A percentile compares a stretch with the other conserved stretches of the same genome.
These are phyloP conservation scores for Ascochyta pisi DNA, from an alignment of 2,329 filamentous ascomycete genomes.

Conservation along the genomic window DNA sequence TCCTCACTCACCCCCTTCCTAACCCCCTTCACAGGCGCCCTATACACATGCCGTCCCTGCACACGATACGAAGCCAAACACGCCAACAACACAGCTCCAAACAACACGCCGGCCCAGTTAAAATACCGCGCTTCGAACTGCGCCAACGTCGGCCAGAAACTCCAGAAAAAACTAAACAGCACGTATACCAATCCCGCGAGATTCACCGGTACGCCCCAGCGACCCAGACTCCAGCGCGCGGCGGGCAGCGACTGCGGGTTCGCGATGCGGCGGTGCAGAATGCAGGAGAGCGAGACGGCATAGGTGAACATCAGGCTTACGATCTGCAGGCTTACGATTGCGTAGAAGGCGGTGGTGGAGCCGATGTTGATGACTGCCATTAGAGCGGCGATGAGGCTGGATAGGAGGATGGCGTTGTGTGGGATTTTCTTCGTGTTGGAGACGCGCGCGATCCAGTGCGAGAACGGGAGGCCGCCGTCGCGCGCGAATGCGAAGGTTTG, in stretches of 20 bases:
- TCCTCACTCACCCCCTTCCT: not conserved
- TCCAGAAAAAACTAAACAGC: slow-evolving; percentile 48
- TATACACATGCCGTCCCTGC: slow-evolving; percentile 16
- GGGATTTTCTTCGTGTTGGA: slow-evolving; percentile 32
- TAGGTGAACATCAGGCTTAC: slow-evolving; percentile 36
- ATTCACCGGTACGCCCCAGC: slow-evolving; percentile 46
- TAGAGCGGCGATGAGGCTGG: slow-evolving; percentile 25
- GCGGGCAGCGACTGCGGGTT: slow-evolving; percentile 21
- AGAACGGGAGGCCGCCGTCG: slow-evolving; percentile 28
- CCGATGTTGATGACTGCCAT: slow-evolving; percentile 53
- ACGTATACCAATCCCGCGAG: slow-evolving; percentile 41
- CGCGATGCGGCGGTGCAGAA: slow-evolving; percentile 29
- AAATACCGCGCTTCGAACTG: slow-evolving; percentile 20
- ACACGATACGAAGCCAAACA: slow-evolving; percentile 19
- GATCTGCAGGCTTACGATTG: slow-evolving; percentile 43
- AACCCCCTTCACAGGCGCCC: slow-evolving; percentile 15
- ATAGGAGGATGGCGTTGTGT: slow-evolving; percentile 45
- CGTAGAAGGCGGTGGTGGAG: slow-evolving; percentile 48
- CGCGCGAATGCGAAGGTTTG: slow-evolving; percentile 36
- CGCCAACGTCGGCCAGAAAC: slow-evolving; percentile 42
- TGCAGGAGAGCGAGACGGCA: slow-evolving; percentile 30
- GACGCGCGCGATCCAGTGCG: slow-evolving; percentile 22
- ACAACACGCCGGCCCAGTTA: slow-evolving; percentile 27
- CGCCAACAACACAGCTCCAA: slow-evolving; percentile 7
- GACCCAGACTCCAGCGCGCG: slow-evolving; percentile 47